These are phyloP conservation scores for Desmodesmus armatus DNA, from an alignment of 139 green algal species.

Conservation along the genomic window DNA sequence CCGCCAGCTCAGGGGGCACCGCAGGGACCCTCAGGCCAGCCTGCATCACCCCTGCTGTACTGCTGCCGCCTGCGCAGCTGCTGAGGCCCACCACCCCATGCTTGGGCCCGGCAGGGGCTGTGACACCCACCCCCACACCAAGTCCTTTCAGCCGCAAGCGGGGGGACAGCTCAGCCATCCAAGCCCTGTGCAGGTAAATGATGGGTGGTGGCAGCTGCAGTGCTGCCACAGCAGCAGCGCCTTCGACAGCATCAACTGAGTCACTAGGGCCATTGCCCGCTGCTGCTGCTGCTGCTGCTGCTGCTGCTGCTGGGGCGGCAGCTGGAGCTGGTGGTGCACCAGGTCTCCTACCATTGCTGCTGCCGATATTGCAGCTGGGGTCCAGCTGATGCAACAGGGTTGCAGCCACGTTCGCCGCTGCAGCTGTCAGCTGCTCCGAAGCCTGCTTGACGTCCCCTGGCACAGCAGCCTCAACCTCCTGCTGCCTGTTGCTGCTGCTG, in stretches of 20 bases:
- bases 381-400: slow-evolving; percentile 14
- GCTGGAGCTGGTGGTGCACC: not conserved
- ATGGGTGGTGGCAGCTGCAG: not conserved
- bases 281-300: not conserved
- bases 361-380: slow-evolving; percentile 1
- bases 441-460: not conserved
- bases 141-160: slow-evolving; percentile 8
- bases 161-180: slow-evolving; percentile 32
- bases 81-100: not conserved
- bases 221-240: not conserved
- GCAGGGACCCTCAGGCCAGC: not conserved
- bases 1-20: slow-evolving; percentile 6
- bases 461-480: not conserved
- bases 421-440: not conserved
- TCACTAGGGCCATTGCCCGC: not conserved
- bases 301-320: not conserved
- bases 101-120: not conserved
- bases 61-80: not conserved
- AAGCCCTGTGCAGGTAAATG: slow-evolving; percentile 8
- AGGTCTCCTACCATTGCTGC: not conserved
- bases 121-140: not conserved
- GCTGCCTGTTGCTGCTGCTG: slow-evolving; percentile 5
- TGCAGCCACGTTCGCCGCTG: slow-evolving; percentile 16
- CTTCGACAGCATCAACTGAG: no score
- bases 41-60: not conserved